Evolutionary conservation across 129 eudicot genomes (phyloP), one percentile per base, ranked within the genome.

Genomic region (Silybum marianum): DNA sequence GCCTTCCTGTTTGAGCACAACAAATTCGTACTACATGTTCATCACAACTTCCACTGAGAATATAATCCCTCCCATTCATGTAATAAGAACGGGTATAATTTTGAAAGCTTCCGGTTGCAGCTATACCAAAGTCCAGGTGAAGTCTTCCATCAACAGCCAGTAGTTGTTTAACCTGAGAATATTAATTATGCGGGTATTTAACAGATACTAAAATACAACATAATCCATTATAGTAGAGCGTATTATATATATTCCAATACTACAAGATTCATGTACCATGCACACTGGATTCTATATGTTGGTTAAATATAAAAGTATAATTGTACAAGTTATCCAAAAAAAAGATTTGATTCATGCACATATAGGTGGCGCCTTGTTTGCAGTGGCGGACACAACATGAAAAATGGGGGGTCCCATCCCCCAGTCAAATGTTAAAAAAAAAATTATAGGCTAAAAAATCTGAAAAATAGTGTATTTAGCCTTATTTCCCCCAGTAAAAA

Each of bases 21-120:
- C 98, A 95, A 74, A 95, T 84, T 23, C 98, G 90, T 24, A 95
- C 97, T 13, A 95, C 92, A 77, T 89, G 87, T 79, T 95, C 99
- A 85, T 95, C 99, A 87, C 97, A 95, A 73, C 99, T 95, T 81
- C 99, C 99, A 84, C 95, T 89, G n/a, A 95, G 82, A 39, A 95
- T 88, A 77, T 95, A 95, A 86, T 95, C 99, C 69, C 89, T 87
- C 40, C 98, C 99, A 73, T 87, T 92, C 99, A 95, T 92, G 80
- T 95, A 95, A 81, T 95, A 95, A 10, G 99, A 93, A 14, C 99
- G 99, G 1, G 99, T 95, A 60, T 95, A 95, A 73, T 95, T 95
- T 78, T 95, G 95, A 26, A 97, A 82, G 84, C 92, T 95, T 71
- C 97, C 97, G 0, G 96, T 92, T 69, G 98, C 78, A 73, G 93